These are phyloP conservation scores for Aspergillus mulundensis DNA, from an alignment of 495 filamentous ascomycete genomes.

Conservation along the genomic window DNA sequence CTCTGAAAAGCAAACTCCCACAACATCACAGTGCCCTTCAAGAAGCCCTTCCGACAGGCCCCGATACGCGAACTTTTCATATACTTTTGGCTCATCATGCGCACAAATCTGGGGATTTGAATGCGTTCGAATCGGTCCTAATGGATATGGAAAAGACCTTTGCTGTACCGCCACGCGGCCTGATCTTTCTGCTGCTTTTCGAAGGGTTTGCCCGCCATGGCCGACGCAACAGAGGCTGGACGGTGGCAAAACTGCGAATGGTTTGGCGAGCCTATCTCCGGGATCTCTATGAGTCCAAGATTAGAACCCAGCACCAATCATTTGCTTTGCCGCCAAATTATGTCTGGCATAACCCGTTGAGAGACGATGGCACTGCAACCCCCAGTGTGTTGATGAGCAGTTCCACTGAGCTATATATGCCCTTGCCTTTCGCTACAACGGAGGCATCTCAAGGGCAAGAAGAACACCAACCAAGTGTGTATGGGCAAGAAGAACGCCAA, in stretches of 20 bases:
- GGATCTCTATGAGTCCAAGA: conserved; percentile 51
- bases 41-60: conserved; percentile 33
- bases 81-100: conserved; percentile 39
- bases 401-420: conserved; percentile 27
- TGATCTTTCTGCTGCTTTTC: conserved; percentile 54
- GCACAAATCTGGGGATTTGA: conserved; percentile 32
- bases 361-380: not conserved
- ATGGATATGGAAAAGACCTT: conserved; percentile 40
- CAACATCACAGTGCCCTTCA: conserved; percentile 35
- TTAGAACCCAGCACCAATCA: conserved; percentile 37
- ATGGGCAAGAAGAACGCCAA: too few species aligned
- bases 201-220: conserved; percentile 73
- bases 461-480: not conserved
- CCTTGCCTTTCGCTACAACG: conserved; percentile 21
- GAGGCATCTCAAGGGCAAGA: not conserved
- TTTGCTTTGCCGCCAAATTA: conserved; percentile 16
- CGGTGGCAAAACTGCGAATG: conserved; percentile 48
- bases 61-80: conserved; percentile 45
- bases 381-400: not conserved
- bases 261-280: conserved; percentile 44
- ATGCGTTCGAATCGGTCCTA: conserved; percentile 33
- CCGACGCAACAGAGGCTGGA: conserved; percentile 63
- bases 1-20: conserved; percentile 26
- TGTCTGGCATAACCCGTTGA: conserved; percentile 39
- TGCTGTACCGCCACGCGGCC: conserved; percentile 34